Conservation (phyloP, 1,284 basidiomycete genomes). For the Heterobasidion irregulare region DNA sequence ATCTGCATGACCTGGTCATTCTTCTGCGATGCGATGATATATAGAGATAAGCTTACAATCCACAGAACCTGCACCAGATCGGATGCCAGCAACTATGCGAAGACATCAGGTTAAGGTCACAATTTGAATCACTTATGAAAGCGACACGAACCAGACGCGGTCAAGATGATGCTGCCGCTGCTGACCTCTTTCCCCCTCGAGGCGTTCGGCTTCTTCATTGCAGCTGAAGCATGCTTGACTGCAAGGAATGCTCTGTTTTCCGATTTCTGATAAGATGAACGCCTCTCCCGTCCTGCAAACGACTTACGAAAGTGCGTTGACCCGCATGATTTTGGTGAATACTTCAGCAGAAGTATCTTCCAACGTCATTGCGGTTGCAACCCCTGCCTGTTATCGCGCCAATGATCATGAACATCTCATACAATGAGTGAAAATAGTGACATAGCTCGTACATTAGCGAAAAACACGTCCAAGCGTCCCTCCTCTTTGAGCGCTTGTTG, state of each 20-base stretch:
- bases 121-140: background rate
- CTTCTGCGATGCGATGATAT: background rate
- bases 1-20: slow-evolving; percentile 30
- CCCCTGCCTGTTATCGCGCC: slow-evolving; percentile 45
- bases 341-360: slow-evolving; percentile 52
- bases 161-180: slow-evolving; percentile 84
- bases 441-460: slow-evolving; percentile 68
- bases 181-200: slow-evolving; percentile 59
- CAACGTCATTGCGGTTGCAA: slow-evolving; percentile 40
- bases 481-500: slow-evolving; percentile 71
- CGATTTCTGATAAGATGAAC: background rate
- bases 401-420: slow-evolving; percentile 1
- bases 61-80: slow-evolving; percentile 78
- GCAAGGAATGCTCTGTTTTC: slow-evolving; percentile 84
- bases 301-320: slow-evolving; percentile 78
- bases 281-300: background rate
- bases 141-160: slow-evolving; percentile 64
- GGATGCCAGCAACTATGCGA: slow-evolving; percentile 69
- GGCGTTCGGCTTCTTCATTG: slow-evolving; percentile 65
- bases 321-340: slow-evolving; percentile 71
- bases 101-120: background rate
- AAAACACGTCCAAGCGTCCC: slow-evolving; percentile 87
- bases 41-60: slow-evolving; percentile 61
- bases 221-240: slow-evolving; percentile 76
- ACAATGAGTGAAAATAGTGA: background rate